Conservation (phyloP, 1,284 basidiomycete genomes). For the Phlebopus sp. region DNA sequence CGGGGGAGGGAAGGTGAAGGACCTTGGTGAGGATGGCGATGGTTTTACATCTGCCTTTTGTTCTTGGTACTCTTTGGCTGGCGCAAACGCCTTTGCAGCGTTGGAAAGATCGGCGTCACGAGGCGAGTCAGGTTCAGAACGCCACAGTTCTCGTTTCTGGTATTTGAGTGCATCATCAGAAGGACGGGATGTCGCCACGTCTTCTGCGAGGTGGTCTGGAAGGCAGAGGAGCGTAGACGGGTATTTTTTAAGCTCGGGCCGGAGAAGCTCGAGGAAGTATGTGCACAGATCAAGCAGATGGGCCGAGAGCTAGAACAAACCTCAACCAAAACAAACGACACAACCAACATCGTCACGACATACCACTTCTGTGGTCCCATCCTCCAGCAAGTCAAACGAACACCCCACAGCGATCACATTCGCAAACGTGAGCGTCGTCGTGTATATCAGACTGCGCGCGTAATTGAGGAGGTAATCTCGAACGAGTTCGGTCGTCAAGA, state of each 20-base stretch:
- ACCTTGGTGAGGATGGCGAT: background rate
- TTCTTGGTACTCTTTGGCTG: background rate
- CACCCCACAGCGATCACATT: constrained; percentile 74
- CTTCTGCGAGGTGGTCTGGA: constrained; percentile 20
- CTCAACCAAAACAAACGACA: background rate
- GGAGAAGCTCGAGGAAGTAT: constrained; percentile 39
- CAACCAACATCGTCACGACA: constrained; percentile 4
- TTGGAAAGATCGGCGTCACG: constrained; percentile 20
- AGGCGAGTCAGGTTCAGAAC: constrained; percentile 36
- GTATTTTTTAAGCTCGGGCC: constrained; percentile 20
- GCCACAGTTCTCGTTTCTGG: background rate
- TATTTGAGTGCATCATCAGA: background rate
- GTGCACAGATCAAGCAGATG: constrained; percentile 39
- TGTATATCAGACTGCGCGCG: constrained; percentile 88
- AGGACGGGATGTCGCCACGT: background rate
- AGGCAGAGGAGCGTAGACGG: constrained; percentile 24
- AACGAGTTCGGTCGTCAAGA: constrained; percentile 71
- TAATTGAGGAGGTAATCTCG: constrained; percentile 91
- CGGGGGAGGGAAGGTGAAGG: constrained; percentile 17
- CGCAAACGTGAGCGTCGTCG: constrained; percentile 75
- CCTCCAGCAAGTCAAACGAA: constrained; percentile 75
- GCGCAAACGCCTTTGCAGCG: background rate
- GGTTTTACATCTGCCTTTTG: background rate
- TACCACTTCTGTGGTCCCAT: constrained; percentile 62
- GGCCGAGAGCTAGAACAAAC: constrained; percentile 38